These are phyloP conservation scores for Xerocomus brunneocitrinus DNA, from an alignment of 768 basidiomycete genomes.

Conservation along the genomic window DNA sequence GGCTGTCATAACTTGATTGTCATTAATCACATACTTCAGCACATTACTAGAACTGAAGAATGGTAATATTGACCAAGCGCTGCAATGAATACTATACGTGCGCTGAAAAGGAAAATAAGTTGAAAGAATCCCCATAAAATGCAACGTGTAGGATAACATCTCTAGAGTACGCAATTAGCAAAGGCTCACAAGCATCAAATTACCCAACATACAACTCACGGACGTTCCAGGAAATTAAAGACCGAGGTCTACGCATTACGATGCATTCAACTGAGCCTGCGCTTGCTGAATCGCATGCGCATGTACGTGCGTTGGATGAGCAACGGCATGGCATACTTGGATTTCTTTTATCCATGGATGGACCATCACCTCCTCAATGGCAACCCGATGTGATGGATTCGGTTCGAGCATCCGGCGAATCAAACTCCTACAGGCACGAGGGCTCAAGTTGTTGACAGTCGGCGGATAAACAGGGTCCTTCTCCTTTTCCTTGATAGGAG, in stretches of 20 bases:
- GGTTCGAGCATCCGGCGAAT: slow-evolving; percentile 96
- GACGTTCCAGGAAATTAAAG: background rate
- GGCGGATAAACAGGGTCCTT: slow-evolving; percentile 38
- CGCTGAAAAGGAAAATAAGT: slow-evolving; percentile 1
- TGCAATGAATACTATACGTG: slow-evolving; percentile 20
- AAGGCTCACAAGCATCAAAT: slow-evolving; percentile 1
- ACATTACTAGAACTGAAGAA: slow-evolving; percentile 5
- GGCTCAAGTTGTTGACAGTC: slow-evolving; percentile 86
- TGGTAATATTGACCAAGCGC: slow-evolving; percentile 16
- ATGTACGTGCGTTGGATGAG: slow-evolving; percentile 68
- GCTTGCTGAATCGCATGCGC: slow-evolving; percentile 59
- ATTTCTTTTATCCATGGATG: slow-evolving; percentile 78
- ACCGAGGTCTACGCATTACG: slow-evolving; percentile 2
- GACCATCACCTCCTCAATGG: slow-evolving; percentile 76
- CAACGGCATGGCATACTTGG: slow-evolving; percentile 72
- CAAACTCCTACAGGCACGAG: slow-evolving; percentile 75
- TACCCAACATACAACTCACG: background rate
- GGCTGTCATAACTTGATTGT: background rate
- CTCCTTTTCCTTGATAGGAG: slow-evolving; percentile 28
- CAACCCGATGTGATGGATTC: slow-evolving; percentile 68
- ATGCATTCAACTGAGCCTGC: slow-evolving; percentile 37
- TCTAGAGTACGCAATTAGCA: slow-evolving; percentile 15
- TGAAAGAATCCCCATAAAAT: slow-evolving; percentile 4
- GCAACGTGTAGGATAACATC: slow-evolving; percentile 16
- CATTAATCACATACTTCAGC: slow-evolving; percentile 2